Evolutionary conservation across 768 basidiomycete species (phyloP).

Genomic region (Lentinula raphanica): DNA sequence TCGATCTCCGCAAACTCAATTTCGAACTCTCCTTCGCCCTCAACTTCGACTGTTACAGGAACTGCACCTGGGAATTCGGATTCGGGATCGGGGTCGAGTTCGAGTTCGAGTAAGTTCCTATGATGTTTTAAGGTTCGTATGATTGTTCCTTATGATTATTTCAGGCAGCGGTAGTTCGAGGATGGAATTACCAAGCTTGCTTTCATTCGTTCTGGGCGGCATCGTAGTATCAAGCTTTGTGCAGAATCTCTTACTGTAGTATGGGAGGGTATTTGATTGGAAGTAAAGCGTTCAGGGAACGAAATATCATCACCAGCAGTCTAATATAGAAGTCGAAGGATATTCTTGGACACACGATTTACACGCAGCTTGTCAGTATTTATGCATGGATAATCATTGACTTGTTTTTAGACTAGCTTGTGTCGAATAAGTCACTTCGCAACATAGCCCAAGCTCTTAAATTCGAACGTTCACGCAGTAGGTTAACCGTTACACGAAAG

Average conservation of each 20-base stretch:
- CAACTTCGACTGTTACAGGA: background rate
- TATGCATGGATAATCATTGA: background rate
- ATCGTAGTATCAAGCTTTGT: background rate
- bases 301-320: background rate
- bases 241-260: background rate
- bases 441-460: too few species aligned
- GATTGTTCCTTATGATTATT: background rate
- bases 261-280: too few species aligned
- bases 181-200: background rate
- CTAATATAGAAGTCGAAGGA: background rate
- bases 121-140: background rate
- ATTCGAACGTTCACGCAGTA: too few species aligned
- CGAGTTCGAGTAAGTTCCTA: background rate
- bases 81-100: background rate
- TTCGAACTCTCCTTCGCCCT: background rate
- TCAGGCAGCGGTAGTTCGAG: background rate
- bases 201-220: background rate
- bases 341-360: background rate
- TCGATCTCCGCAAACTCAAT: background rate
- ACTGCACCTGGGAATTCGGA: conserved; percentile 1
- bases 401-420: background rate
- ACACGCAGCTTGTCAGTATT: too few species aligned
- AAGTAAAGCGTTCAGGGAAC: background rate
- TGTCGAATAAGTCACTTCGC: too few species aligned
- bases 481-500: too few species aligned